These are phyloP conservation scores for Parastagonospora nodorum DNA, from an alignment of 2,329 filamentous ascomycete species.

Conservation along the genomic window DNA sequence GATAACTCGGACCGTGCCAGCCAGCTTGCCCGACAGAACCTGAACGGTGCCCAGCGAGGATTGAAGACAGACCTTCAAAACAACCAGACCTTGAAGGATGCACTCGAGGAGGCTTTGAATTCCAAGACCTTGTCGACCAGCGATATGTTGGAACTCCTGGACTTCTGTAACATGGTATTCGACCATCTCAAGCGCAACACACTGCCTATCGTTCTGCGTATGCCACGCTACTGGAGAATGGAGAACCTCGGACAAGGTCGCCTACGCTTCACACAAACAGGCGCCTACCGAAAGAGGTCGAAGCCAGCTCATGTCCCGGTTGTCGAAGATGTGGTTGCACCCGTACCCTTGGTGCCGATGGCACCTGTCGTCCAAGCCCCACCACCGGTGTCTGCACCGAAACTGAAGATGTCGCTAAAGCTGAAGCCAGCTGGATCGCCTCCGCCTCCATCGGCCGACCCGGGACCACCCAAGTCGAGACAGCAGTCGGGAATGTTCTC, in stretches of 20 bases:
- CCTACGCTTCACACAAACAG: slow-evolving; percentile 37
- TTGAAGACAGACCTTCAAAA: slow-evolving; percentile 59
- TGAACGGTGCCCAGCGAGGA: slow-evolving; percentile 63
- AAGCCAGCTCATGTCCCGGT: slow-evolving; percentile 12
- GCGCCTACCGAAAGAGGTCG: slow-evolving; percentile 25
- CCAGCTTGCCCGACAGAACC: slow-evolving; percentile 59
- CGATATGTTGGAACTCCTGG: slow-evolving; percentile 62
- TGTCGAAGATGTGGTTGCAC: slow-evolving; percentile 4
- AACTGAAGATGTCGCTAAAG: slow-evolving; percentile 30
- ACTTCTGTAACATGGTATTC: slow-evolving; percentile 63
- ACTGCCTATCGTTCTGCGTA: slow-evolving; percentile 56
- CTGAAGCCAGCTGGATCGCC: slow-evolving; percentile 16
- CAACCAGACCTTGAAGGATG: slow-evolving; percentile 56
- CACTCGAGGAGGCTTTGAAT: slow-evolving; percentile 62
- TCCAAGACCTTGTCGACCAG: slow-evolving; percentile 55
- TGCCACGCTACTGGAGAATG: slow-evolving; percentile 63
- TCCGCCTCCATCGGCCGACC: slow-evolving; percentile 14
- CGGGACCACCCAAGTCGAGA: slow-evolving; percentile 11
- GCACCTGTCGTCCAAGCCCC: not conserved
- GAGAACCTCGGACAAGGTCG: slow-evolving; percentile 57
- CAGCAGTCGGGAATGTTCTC: slow-evolving; percentile 19
- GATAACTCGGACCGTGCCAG: slow-evolving; percentile 50
- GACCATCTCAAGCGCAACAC: slow-evolving; percentile 53
- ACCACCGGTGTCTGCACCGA: slow-evolving; percentile 3
- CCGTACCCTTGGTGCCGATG: not conserved